These are phyloP conservation scores for Picea mariana DNA, from an alignment of 83 land plant genomes.

Conservation along the genomic window DNA sequence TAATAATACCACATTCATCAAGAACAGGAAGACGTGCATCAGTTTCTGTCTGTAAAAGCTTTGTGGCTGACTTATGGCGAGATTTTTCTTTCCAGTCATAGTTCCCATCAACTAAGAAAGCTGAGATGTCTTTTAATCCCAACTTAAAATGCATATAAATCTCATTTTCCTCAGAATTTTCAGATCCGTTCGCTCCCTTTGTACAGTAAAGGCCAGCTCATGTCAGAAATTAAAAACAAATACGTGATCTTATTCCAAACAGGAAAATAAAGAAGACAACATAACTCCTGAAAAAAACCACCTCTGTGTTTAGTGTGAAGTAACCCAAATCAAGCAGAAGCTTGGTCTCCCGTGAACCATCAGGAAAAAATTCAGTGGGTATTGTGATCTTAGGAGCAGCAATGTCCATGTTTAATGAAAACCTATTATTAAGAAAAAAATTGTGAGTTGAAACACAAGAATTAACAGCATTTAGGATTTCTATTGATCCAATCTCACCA, in stretches of 20 bases:
- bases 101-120: slow-evolving; percentile 92
- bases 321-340: slow-evolving; percentile 94
- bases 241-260: slow-evolving; percentile 5
- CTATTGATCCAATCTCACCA: too few relatives aligned
- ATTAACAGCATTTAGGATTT: background rate
- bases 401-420: slow-evolving; percentile 89
- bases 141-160: slow-evolving; percentile 84
- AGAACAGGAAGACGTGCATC: slow-evolving; percentile 67
- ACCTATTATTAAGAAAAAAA: slow-evolving; percentile 39
- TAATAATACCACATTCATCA: slow-evolving; percentile 87
- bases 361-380: slow-evolving; percentile 93
- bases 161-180: slow-evolving; percentile 51
- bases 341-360: slow-evolving; percentile 59
- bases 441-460: background rate
- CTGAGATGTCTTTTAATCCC: slow-evolving; percentile 84
- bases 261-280: background rate
- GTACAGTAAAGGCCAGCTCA: slow-evolving; percentile 3
- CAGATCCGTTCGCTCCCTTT: slow-evolving; percentile 52
- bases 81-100: slow-evolving; percentile 62
- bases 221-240: slow-evolving; percentile 6
- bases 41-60: slow-evolving; percentile 6
- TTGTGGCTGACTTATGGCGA: background rate
- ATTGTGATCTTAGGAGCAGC: slow-evolving; percentile 97
- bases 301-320: slow-evolving; percentile 73
- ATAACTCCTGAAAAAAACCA: background rate